phyloP scores from a whole-genome alignment of 2,329 filamentous ascomycete species.

The Metarhizium robertsii region DNA sequence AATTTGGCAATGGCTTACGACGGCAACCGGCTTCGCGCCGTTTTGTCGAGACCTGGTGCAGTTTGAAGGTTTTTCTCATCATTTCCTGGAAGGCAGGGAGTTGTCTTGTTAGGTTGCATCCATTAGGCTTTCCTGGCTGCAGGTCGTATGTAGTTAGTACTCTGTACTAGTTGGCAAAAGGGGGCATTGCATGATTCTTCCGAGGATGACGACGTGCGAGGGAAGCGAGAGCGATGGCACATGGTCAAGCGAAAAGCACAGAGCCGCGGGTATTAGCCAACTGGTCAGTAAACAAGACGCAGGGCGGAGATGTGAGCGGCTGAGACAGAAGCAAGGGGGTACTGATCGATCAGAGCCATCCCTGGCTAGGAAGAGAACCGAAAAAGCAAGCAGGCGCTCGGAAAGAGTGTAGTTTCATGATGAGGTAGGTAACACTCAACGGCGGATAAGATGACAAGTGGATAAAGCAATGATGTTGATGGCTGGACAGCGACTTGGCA shows the following conservation, averaged over 20 bases:
- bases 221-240: no score
- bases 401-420: background rate
- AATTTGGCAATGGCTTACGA: background rate
- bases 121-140: no score
- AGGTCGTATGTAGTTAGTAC: no score
- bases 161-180: no score
- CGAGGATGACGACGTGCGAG: no score
- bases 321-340: constrained; percentile 5
- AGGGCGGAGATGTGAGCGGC: constrained; percentile 1
- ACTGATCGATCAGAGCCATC: background rate
- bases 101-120: no score
- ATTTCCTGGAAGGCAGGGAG: no score
- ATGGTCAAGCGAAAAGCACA: no score
- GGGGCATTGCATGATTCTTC: no score
- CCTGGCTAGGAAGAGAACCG: background rate
- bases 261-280: background rate
- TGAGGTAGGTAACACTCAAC: background rate
- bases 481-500: background rate
- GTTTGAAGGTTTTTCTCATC: background rate
- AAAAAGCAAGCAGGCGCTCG: constrained; percentile 1
- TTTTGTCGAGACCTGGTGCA: background rate
- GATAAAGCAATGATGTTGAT: background rate
- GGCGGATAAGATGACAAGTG: background rate
- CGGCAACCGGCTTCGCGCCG: background rate
- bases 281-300: background rate